These are phyloP conservation scores for Mantamonas sphyraenae DNA, from an alignment of 78 protist species.

Conservation along the genomic window DNA sequence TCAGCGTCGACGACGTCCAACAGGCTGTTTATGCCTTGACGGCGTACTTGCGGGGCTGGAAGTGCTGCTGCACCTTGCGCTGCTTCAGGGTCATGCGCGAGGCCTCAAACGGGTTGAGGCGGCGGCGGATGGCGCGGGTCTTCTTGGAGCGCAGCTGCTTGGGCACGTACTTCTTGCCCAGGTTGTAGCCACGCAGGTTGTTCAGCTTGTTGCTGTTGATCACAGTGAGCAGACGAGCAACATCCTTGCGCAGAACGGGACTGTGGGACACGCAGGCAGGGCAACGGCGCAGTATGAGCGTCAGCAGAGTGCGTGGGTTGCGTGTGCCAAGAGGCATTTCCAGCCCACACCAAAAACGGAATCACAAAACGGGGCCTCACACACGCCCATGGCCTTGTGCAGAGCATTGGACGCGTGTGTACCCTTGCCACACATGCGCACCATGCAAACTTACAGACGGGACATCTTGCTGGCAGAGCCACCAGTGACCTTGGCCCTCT, in stretches of 20 bases:
- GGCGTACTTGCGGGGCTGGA: not conserved
- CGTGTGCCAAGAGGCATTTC: too few species aligned
- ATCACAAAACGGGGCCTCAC: not conserved
- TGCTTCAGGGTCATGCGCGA: not conserved
- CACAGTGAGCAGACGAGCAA: not conserved
- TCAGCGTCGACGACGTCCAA: too few species aligned
- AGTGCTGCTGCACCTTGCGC: not conserved
- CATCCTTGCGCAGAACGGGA: not conserved
- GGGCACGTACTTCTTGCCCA: not conserved
- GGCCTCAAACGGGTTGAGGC: not conserved
- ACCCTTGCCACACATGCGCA: not conserved
- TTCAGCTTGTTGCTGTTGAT: not conserved
- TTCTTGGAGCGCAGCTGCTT: not conserved
- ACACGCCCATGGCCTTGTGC: not conserved
- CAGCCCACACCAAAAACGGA: too few species aligned
- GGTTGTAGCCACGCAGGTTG: not conserved
- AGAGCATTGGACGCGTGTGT: not conserved
- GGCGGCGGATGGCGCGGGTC: constrained; percentile 1
- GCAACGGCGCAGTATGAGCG: too few species aligned
- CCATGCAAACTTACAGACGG: not conserved
- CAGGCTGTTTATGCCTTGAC: not conserved
- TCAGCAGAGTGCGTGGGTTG: too few species aligned
- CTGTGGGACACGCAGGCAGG: too few species aligned
- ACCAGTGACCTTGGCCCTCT: not conserved
- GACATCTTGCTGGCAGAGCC: not conserved